Evolutionary conservation across 352 stramenopile genomes (phyloP).

Genomic region (Phytophthora uliginosa): DNA sequence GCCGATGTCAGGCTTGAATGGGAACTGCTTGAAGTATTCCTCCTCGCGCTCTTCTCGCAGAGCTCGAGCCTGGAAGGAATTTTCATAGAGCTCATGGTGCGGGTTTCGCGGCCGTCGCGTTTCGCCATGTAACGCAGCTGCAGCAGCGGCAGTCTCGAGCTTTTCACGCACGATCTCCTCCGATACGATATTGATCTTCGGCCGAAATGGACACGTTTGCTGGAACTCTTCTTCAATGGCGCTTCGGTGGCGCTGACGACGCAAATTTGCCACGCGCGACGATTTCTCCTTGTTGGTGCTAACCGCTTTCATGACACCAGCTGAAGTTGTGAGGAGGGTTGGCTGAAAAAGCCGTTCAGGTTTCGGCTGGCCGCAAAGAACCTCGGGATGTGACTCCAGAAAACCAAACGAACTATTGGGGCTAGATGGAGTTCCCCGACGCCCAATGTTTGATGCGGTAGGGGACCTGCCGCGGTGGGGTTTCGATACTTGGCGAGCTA

Average conservation of each 20-base stretch:
- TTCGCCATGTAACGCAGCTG: constrained; percentile 26
- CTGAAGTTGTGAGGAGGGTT: constrained; percentile 57
- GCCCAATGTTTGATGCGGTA: constrained; percentile 11
- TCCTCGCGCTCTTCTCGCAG: constrained; percentile 57
- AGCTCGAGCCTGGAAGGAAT: constrained; percentile 61
- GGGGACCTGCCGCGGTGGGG: constrained; percentile 9
- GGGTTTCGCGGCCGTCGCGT: constrained; percentile 51
- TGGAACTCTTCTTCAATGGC: constrained; percentile 75
- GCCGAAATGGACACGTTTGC: constrained; percentile 73
- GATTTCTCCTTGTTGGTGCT: constrained; percentile 57
- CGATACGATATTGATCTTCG: constrained; percentile 79
- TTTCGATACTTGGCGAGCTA: constrained; percentile 21
- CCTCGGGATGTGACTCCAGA: constrained; percentile 30
- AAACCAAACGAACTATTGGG: constrained; percentile 31
- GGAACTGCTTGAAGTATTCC: constrained; percentile 70
- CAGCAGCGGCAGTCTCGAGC: constrained; percentile 51
- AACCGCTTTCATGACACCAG: constrained; percentile 37
- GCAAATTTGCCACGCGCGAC: constrained; percentile 38
- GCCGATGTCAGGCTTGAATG: constrained; percentile 86
- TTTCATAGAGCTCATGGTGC: constrained; percentile 77
- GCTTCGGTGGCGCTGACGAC: constrained; percentile 62
- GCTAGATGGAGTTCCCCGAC: constrained; percentile 35
- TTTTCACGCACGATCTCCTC: constrained; percentile 83
- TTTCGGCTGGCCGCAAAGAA: constrained; percentile 66
- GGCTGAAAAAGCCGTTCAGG: constrained; percentile 75